These are phyloP conservation scores for Collybia nuda DNA, from an alignment of 768 basidiomycete genomes.

Conservation along the genomic window DNA sequence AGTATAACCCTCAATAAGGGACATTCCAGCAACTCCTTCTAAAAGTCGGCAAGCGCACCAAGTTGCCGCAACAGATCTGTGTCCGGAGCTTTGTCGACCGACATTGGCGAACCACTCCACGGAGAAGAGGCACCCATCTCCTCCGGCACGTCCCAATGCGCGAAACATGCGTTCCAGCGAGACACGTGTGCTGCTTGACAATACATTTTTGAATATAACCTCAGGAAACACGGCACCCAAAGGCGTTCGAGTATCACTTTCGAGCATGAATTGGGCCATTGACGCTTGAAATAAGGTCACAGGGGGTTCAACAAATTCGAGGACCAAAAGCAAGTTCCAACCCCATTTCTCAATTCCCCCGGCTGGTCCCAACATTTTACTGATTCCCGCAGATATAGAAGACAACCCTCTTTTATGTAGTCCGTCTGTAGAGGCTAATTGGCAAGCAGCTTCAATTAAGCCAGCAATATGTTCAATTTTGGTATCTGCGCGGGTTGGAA, in stretches of 20 bases:
- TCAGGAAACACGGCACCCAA: slow-evolving; percentile 54
- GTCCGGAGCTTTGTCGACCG: slow-evolving; percentile 42
- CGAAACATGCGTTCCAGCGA: slow-evolving; percentile 73
- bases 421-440: slow-evolving; percentile 31
- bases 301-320: slow-evolving; percentile 67
- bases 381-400: slow-evolving; percentile 52
- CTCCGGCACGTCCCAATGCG: slow-evolving; percentile 65
- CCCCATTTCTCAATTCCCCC: slow-evolving; percentile 94
- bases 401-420: slow-evolving; percentile 26
- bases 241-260: slow-evolving; percentile 40
- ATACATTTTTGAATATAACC: slow-evolving; percentile 53
- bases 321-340: slow-evolving; percentile 78
- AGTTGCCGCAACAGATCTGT: slow-evolving; percentile 63
- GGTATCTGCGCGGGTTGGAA: slow-evolving; percentile 70
- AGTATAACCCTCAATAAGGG: slow-evolving; percentile 31
- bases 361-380: slow-evolving; percentile 70
- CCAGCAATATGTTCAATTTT: slow-evolving; percentile 69
- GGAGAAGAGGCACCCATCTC: slow-evolving; percentile 68
- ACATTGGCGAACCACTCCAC: slow-evolving; percentile 81
- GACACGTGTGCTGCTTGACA: slow-evolving; percentile 47
- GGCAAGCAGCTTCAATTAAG: slow-evolving; percentile 71
- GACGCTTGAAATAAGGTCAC: slow-evolving; percentile 47
- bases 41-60: slow-evolving; percentile 83
- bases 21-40: slow-evolving; percentile 63
- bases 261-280: slow-evolving; percentile 56